Percentiles rank a stretch among this genome's conserved stretches.
phyloP scores from a whole-genome alignment of 768 basidiomycete genomes.

The Amanita inopinata region DNA sequence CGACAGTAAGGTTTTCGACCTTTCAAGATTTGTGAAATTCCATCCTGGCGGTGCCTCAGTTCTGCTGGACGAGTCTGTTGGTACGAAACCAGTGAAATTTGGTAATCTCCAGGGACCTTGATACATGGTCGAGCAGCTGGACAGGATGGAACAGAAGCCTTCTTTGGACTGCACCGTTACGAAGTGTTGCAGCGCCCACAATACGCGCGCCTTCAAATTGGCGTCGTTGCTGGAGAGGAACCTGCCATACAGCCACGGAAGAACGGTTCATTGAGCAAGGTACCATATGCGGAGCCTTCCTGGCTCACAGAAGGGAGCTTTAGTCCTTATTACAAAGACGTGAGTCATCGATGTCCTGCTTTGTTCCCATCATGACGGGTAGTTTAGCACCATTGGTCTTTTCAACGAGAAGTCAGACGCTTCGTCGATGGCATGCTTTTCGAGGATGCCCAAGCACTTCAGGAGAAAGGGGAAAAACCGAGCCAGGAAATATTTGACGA shows the following conservation, averaged over 20 bases:
- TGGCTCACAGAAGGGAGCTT: conserved; percentile 64
- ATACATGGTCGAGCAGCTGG: conserved; percentile 78
- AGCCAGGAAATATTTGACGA: conserved; percentile 37
- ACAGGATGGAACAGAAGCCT: conserved; percentile 81
- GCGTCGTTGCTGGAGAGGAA: conserved; percentile 59
- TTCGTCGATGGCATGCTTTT: conserved; percentile 66
- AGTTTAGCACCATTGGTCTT: conserved; percentile 45
- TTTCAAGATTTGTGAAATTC: conserved; percentile 69
- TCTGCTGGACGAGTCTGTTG: conserved; percentile 65
- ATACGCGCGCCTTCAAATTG: conserved; percentile 71
- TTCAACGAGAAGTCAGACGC: conserved; percentile 56
- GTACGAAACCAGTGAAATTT: conserved; percentile 41
- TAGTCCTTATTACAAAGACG: conserved; percentile 68
- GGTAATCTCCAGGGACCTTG: conserved; percentile 15
- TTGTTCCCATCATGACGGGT: no score
- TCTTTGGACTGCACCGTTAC: conserved; percentile 84
- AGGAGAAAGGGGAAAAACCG: conserved; percentile 75
- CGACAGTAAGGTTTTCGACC: conserved; percentile 78
- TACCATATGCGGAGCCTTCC: conserved; percentile 88
- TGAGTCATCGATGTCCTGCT: no score
- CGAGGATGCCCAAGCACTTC: conserved; percentile 38
- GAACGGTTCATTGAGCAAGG: conserved; percentile 57
- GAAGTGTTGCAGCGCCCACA: conserved; percentile 77
- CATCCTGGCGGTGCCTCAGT: conserved; percentile 85
- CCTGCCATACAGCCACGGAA: conserved; percentile 44